Base-by-base conservation (phyloP, 2,329 filamentous ascomycete genomes). In the Diaporthe helianthi region DNA sequence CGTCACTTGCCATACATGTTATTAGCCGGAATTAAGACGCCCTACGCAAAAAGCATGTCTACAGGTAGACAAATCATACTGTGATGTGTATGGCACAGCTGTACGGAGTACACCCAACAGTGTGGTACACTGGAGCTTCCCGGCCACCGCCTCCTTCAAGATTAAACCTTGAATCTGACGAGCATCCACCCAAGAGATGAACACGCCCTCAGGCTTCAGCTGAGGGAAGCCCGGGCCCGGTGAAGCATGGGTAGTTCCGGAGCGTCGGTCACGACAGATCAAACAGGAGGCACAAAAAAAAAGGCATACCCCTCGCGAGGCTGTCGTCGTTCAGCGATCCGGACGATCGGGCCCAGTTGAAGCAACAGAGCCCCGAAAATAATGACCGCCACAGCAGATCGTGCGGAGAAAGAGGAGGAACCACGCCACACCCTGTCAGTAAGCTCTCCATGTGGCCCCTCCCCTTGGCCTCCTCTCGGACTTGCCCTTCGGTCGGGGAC, bases 151-250 rank as follows among this genome's bases (percentile, higher is more conserved):
- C 58, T 61, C 58, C 47, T 26, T 41, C 58, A 47, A 61, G 58
- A 22, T 47, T 61, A 41, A 47, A 61, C 41, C 41, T 61, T 47
- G 41, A 33, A 47, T 46, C 41, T 55, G 51, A 66, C n/a, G 12
- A n/a, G 63, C 49, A 54, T 24, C 64, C 64, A 49, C 64, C 26
- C 51, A 46, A 24, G 61, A 65, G 47, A 65, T 53, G 61, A 65
- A 49, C 7, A 19, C 49, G 46, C 36, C 49, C 33, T 36, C 46
- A 33, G 38, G 33, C 38, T 55, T 47, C 51, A 66, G 64, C 64
- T 66, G 64, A 66, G 19, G 22, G 41, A 41, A 41, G 9, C n/a
- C 51, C 41, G 58, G 58, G 2, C 26, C 6, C 41, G 26, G 26
- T 51, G 64, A 29, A n/a, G 51, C 22, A 26, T 26, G 41, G 29